A percentile compares a stretch with the other conserved stretches of the same genome.
Evolutionary conservation across 169 alveolate genomes (phyloP).

Genomic region (Plasmodium malariae): DNA sequence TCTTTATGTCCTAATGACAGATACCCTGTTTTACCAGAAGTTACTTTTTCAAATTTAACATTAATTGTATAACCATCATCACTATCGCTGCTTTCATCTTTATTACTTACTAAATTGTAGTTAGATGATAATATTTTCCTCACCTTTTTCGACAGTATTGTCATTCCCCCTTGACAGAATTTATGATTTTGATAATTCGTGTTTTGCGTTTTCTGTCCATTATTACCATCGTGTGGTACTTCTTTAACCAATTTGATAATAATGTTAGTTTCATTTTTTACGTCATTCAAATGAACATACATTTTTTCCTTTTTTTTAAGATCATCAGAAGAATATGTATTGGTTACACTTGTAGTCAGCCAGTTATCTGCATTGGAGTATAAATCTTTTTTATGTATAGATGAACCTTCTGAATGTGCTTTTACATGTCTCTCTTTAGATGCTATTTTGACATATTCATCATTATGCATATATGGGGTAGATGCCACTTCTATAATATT

Average conservation of each 20-base stretch:
- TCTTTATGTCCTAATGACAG: not conserved
- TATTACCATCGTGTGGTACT: not conserved
- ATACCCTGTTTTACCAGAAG: too few species aligned
- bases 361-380: not conserved
- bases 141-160: not conserved
- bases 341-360: not conserved
- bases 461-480: not conserved
- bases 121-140: not conserved
- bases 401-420: not conserved
- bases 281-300: too few species aligned
- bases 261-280: too few species aligned
- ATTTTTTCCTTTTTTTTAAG: not conserved
- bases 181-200: too few species aligned
- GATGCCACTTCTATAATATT: conserved; percentile 5
- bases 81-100: too few species aligned
- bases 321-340: not conserved
- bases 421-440: not conserved
- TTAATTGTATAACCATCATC: too few species aligned
- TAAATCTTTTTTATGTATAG: not conserved
- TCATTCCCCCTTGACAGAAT: too few species aligned
- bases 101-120: too few species aligned
- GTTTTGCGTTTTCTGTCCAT: not conserved
- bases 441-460: not conserved
- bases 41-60: too few species aligned
- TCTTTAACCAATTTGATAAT: not conserved